phyloP scores from a whole-genome alignment of 1,139 yeast species.

The Candida sanyaensis region DNA sequence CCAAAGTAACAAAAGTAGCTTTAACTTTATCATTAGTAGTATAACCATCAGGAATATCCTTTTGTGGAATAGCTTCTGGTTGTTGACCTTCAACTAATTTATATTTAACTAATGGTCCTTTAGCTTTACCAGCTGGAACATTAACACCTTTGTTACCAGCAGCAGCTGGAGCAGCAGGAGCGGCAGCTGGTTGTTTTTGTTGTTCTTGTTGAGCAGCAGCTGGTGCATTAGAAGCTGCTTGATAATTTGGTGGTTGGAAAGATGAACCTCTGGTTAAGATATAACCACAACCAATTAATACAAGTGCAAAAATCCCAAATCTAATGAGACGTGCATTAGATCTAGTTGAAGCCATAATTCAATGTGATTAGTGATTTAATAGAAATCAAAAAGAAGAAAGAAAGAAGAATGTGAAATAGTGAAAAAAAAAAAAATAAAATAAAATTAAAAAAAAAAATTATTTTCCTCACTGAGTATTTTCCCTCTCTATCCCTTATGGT shows the following conservation, averaged over 20 bases:
- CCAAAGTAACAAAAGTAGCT: conserved; percentile 49
- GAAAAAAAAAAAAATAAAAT: not conserved
- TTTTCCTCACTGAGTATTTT: not conserved
- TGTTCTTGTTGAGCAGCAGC: conserved; percentile 15
- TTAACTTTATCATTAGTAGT: conserved; percentile 30
- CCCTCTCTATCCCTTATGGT: no score
- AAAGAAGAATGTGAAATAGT: not conserved
- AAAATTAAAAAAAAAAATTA: not conserved
- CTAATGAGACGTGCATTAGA: conserved; percentile 64
- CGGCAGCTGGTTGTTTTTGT: not conserved
- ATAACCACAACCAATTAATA: conserved; percentile 58
- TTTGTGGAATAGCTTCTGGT: conserved; percentile 14
- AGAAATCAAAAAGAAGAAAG: not conserved
- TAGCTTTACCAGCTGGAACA: conserved; percentile 7
- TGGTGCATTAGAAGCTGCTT: conserved; percentile 9
- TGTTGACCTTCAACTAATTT: conserved; percentile 13
- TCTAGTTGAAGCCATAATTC: conserved; percentile 41
- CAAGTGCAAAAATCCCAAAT: conserved; percentile 60
- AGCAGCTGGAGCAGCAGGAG: conserved; percentile 8
- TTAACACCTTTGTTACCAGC: conserved; percentile 11
- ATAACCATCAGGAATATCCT: conserved; percentile 12
- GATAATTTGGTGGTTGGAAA: conserved; percentile 29
- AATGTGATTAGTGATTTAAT: not conserved
- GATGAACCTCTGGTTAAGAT: conserved; percentile 62
- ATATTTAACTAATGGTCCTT: conserved; percentile 12